Conservation (phyloP, 805 yeast genomes). For the Scheffersomyces lignosus region DNA sequence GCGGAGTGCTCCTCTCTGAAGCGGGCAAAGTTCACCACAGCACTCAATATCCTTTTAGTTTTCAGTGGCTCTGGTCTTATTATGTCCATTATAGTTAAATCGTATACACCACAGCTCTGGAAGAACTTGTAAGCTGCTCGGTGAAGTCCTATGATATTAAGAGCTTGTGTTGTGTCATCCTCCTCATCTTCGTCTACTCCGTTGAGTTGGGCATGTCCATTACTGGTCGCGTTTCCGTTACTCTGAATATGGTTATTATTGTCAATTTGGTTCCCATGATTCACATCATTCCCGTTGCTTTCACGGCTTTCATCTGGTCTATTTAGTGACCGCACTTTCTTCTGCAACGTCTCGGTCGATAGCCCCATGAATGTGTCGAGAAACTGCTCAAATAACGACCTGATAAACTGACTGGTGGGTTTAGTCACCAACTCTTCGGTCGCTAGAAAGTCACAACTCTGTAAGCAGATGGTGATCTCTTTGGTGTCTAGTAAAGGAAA, state of each 20-base stretch:
- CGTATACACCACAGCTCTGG: slow-evolving; percentile 72
- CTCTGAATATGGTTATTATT: slow-evolving; percentile 6
- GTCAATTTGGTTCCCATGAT: slow-evolving; percentile 6
- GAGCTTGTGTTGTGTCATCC: slow-evolving; percentile 34
- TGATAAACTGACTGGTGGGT: slow-evolving; percentile 59
- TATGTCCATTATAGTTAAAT: slow-evolving; percentile 73
- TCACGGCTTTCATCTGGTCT: slow-evolving; percentile 1
- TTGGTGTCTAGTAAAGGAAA: slow-evolving; percentile 63
- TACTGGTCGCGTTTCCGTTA: slow-evolving; percentile 1
- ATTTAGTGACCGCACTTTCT: slow-evolving; percentile 15
- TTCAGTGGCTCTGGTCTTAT: slow-evolving; percentile 74
- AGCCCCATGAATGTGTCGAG: slow-evolving; percentile 61
- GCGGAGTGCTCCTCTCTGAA: slow-evolving; percentile 75
- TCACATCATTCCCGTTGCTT: slow-evolving; percentile 4
- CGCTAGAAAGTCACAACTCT: slow-evolving; percentile 60
- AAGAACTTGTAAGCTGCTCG: slow-evolving; percentile 62
- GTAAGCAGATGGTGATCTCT: slow-evolving; percentile 59
- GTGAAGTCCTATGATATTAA: slow-evolving; percentile 56
- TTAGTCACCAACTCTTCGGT: slow-evolving; percentile 57
- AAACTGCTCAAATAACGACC: slow-evolving; percentile 57
- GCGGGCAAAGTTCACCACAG: slow-evolving; percentile 81
- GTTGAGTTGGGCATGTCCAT: slow-evolving; percentile 3
- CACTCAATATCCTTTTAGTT: slow-evolving; percentile 67
- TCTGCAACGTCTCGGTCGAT: slow-evolving; percentile 29
- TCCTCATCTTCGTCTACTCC: slow-evolving; percentile 22